phyloP scores from a whole-genome alignment of 768 basidiomycete species.

The Collybiopsis confluens region DNA sequence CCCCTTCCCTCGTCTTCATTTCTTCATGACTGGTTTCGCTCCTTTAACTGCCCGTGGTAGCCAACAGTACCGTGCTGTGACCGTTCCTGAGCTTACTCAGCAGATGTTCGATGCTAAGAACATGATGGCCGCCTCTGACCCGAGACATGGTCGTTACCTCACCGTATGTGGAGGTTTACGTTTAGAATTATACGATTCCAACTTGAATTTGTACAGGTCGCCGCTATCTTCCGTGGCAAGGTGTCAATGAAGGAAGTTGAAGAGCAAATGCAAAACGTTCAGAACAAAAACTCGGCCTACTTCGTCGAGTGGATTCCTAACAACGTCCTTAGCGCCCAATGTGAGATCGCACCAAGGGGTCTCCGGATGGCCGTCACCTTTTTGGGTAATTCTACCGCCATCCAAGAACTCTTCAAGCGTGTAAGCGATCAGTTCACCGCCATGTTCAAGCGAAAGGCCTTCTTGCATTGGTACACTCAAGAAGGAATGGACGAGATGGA shows the following conservation, averaged over 20 bases:
- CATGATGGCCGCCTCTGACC: conserved; percentile 99
- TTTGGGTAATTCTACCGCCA: conserved; percentile 95
- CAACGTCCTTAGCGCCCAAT: conserved; percentile 97
- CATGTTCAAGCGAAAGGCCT: conserved; percentile 99
- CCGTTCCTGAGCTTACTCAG: conserved; percentile 95
- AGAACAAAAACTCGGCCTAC: conserved; percentile 96
- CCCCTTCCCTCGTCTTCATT: conserved; percentile 98
- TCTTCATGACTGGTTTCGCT: conserved; percentile 98
- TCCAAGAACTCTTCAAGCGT: conserved; percentile 98
- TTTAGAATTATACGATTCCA: neutral
- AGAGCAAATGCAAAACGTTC: conserved; percentile 97
- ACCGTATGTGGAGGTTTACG: conserved; percentile 50
- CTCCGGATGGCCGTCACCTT: conserved; percentile 97
- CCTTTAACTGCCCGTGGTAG: conserved; percentile 92
- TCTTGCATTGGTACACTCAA: conserved; percentile 99
- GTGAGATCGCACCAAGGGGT: conserved; percentile 94
- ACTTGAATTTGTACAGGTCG: conserved; percentile 45
- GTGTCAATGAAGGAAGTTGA: conserved; percentile 99
- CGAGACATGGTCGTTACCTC: conserved; percentile 94
- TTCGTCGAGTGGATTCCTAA: conserved; percentile 99
- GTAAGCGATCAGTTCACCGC: conserved; percentile 97
- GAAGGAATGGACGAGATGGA: conserved; percentile 99
- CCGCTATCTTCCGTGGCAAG: conserved; percentile 97
- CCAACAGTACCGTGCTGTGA: conserved; percentile 94
- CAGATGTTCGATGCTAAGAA: conserved; percentile 99